A percentile compares a stretch with the other conserved stretches of the same genome.
These are phyloP conservation scores for Mycosarcoma maydis DNA, from an alignment of 1,284 basidiomycete species.

Conservation along the genomic window DNA sequence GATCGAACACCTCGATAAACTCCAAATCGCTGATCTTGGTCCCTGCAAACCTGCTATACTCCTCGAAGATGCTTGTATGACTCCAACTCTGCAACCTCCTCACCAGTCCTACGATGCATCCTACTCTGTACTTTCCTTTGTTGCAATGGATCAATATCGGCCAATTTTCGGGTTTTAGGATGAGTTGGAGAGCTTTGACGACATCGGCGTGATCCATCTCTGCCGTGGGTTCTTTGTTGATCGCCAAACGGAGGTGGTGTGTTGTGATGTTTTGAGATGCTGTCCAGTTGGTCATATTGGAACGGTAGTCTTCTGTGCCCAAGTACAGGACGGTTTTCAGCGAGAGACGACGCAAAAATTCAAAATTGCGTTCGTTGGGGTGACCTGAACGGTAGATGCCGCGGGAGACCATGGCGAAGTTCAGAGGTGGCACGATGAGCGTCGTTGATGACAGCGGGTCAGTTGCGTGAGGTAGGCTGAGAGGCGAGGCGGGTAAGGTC, in stretches of 20 bases:
- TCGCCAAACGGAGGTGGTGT: conserved; percentile 58
- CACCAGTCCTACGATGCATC: conserved; percentile 59
- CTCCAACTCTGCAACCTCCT: conserved; percentile 64
- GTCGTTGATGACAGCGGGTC: conserved; percentile 11
- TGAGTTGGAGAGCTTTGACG: conserved; percentile 42
- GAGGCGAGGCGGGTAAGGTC: neutral
- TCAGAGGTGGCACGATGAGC: conserved; percentile 63
- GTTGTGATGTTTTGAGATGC: conserved; percentile 40
- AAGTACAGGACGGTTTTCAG: conserved; percentile 62
- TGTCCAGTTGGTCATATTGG: conserved; percentile 54
- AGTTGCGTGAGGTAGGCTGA: neutral
- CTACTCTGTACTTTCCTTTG: conserved; percentile 65
- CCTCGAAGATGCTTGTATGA: conserved; percentile 64
- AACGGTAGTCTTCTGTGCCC: conserved; percentile 62
- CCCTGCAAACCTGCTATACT: conserved; percentile 63
- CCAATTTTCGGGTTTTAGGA: conserved; percentile 54
- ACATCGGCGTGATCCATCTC: conserved; percentile 63
- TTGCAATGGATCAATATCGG: conserved; percentile 66
- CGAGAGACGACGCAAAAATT: conserved; percentile 57
- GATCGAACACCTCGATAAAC: conserved; percentile 62
- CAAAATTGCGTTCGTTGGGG: conserved; percentile 66
- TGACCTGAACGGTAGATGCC: conserved; percentile 65
- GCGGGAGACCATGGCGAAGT: conserved; percentile 63
- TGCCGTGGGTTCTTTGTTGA: conserved; percentile 65
- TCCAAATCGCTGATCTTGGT: conserved; percentile 62